phyloP scores from a whole-genome alignment of 2,329 filamentous ascomycete species.

The Fusarium piperis region DNA sequence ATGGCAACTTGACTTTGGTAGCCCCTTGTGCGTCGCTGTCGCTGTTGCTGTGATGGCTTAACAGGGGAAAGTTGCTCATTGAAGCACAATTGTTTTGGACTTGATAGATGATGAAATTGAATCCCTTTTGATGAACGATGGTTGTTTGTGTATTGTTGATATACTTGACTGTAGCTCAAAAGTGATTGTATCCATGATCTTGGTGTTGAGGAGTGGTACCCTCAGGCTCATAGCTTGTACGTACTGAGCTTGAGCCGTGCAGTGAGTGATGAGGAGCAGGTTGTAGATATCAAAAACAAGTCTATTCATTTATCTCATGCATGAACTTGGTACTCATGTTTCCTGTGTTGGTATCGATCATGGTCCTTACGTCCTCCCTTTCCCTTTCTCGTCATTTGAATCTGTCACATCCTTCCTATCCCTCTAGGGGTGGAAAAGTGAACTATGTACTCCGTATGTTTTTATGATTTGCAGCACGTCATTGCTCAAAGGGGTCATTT shows the following conservation, averaged over 20 bases:
- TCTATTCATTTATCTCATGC: constrained; percentile 32
- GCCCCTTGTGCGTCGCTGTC: constrained; percentile 1
- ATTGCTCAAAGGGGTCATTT: neutral
- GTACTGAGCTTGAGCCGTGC: too few species aligned
- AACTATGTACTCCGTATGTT: neutral
- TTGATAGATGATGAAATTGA: constrained; percentile 48
- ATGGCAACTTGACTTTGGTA: constrained; percentile 24
- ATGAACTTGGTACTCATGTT: constrained; percentile 28
- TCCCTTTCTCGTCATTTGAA: neutral
- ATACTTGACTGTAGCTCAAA: neutral
- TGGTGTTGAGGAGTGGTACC: neutral
- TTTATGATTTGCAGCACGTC: neutral
- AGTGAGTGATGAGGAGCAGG: too few species aligned
- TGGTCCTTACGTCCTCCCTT: constrained; percentile 12
- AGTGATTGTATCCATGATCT: neutral
- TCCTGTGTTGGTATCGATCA: constrained; percentile 36
- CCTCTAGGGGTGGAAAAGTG: neutral
- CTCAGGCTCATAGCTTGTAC: too few species aligned
- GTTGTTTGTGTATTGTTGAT: neutral
- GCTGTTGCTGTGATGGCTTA: constrained; percentile 7
- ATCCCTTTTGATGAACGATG: constrained; percentile 34
- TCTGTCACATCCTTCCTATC: constrained; percentile 7
- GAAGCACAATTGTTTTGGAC: constrained; percentile 32
- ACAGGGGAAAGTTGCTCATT: constrained; percentile 18
- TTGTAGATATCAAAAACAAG: constrained; percentile 7